Base-by-base conservation (phyloP, 163 green algal genomes). In the Chloromonas sp. region DNA sequence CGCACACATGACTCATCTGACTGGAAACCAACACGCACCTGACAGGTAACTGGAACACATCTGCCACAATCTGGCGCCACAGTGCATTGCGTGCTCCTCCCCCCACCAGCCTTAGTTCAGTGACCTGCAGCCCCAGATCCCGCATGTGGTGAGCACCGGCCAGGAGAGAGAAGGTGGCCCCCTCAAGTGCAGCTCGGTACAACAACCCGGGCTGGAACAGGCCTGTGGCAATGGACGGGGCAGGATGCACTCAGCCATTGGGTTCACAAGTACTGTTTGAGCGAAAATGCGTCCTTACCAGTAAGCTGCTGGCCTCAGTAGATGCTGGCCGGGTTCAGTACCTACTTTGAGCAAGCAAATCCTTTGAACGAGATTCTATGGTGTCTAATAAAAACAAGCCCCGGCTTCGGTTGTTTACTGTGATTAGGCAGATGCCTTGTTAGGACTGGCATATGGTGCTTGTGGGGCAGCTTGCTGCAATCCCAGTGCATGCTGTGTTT, bases 31-130 rank as follows among this genome's bases (percentile, higher is more conserved):
- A 80, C 96, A 95, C 2, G 89, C 92, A 84, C 98, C 94, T 15
- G 96, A 94, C 60, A 98, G 89, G 89, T 57, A 93, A 79, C 62
- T 93, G 86, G 81, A 96, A 95, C 2, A 89, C 92, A 84, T 98
- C 94, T 15, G 96, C 95, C 60, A 98, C 92, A 62, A 98, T 96
- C 76, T 92, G 91, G 1, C 93, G 89, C 95, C 95, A 98, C 77
- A 98, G 89, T 60, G 3, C 61, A 88, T 95, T 97, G 59, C 90
- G 92, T n/a, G 91, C 91, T 70, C 95, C 95, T 58, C 96, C 96
- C 2, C 96, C 96, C n/a, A 98, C 95, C 61, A 98, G 85, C 2
- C 90, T 87, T 83, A 98, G 88, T 88, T 96, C 92, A 60, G 71
- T 81, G 0, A 87, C 79, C 60, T 74, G 86, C 74, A 94, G 84